A percentile compares a stretch with the other conserved stretches of the same genome.
Evolutionary conservation across 176 grass and related monocot species (phyloP).

Genomic region (Panicum miliaceum): DNA sequence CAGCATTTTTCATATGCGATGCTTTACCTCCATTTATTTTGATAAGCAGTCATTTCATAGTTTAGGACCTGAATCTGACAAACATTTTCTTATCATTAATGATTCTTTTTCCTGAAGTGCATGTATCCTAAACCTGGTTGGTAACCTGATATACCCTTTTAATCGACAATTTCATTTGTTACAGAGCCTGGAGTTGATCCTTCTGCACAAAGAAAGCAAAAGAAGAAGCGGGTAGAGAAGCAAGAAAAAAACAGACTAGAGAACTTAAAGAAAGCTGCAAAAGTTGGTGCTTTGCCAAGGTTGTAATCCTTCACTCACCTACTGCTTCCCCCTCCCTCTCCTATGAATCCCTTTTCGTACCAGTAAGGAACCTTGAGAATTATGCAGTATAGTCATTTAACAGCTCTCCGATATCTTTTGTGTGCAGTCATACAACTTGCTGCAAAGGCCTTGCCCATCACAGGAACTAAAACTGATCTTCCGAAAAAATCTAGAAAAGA

Average conservation of each 20-base stretch:
- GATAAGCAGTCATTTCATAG: neutral
- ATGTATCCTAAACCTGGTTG: neutral
- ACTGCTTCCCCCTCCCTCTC: neutral
- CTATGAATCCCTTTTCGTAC: neutral
- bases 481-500: constrained; percentile 69
- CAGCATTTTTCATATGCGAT: too few species aligned
- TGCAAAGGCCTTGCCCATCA: constrained; percentile 76
- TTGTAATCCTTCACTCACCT: constrained; percentile 40
- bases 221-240: constrained; percentile 79
- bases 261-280: constrained; percentile 83
- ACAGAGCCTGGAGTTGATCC: too few species aligned
- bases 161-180: constrained; percentile 33
- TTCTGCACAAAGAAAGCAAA: constrained; percentile 83
- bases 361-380: constrained; percentile 11
- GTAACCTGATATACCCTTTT: constrained; percentile 1
- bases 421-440: constrained; percentile 81
- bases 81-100: neutral
- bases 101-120: neutral
- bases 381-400: constrained; percentile 1
- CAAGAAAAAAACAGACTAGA: constrained; percentile 83
- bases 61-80: too few species aligned
- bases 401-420: neutral
- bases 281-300: constrained; percentile 84
- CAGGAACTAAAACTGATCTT: constrained; percentile 60
- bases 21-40: neutral